phyloP scores from a whole-genome alignment of 495 filamentous ascomycete genomes.

The Sabuloglossum arenarium region DNA sequence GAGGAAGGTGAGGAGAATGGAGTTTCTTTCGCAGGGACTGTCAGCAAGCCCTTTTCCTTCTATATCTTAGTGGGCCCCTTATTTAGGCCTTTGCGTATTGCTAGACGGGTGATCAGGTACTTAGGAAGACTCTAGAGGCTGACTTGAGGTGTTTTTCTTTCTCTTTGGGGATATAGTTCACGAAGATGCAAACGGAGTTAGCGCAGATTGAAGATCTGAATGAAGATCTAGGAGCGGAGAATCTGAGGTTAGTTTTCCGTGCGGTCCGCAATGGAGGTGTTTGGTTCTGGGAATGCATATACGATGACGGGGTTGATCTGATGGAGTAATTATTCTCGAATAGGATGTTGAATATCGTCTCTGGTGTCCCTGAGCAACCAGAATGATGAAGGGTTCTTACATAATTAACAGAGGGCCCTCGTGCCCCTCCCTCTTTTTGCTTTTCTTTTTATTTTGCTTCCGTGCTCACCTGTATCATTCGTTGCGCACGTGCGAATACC shows the following conservation, averaged over 20 bases:
- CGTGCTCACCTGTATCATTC: neutral
- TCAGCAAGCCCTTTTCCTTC: conserved; percentile 2
- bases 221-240: neutral
- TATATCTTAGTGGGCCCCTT: neutral
- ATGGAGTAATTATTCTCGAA: neutral
- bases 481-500: no score
- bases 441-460: neutral
- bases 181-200: conserved; percentile 1
- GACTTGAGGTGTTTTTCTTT: neutral
- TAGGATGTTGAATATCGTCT: neutral
- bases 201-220: neutral
- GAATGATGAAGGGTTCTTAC: no score
- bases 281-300: neutral
- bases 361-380: neutral
- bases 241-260: neutral
- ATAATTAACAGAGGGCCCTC: neutral
- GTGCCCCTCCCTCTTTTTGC: neutral
- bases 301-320: neutral
- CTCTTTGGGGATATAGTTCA: neutral
- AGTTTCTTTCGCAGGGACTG: conserved; percentile 2
- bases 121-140: neutral
- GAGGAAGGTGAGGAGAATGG: conserved; percentile 3
- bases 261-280: neutral
- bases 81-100: neutral
- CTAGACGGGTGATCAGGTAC: neutral